phyloP scores from a whole-genome alignment of 108 stramenopile genomes.

The Mayamaea pseudoterrestris region DNA sequence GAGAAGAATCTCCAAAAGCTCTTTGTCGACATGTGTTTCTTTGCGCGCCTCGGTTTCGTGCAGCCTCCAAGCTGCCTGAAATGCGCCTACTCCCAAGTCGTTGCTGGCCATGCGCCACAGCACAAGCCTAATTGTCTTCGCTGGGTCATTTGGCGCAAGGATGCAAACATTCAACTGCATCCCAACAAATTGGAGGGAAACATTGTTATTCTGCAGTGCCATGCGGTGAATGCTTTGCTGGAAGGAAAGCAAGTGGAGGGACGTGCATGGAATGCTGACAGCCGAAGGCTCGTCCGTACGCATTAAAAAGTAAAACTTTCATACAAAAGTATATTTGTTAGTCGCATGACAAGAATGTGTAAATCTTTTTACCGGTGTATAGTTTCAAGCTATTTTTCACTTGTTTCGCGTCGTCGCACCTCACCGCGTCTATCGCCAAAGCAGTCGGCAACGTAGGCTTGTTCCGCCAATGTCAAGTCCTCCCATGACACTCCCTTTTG shows the following conservation, averaged over 20 bases:
- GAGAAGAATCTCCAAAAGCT: conserved; percentile 20
- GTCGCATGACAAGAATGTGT: background rate
- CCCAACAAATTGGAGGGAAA: conserved; percentile 41
- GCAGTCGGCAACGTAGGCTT: background rate
- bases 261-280: conserved; percentile 21
- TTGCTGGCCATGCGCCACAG: conserved; percentile 6
- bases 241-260: conserved; percentile 30
- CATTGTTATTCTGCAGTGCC: conserved; percentile 41
- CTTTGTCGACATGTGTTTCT: conserved; percentile 64
- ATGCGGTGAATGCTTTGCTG: conserved; percentile 35
- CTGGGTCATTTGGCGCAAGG: conserved; percentile 42
- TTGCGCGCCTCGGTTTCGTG: conserved; percentile 63
- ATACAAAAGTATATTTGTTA: too few species aligned
- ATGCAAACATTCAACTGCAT: conserved; percentile 48
- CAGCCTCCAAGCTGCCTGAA: conserved; percentile 64
- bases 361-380: background rate
- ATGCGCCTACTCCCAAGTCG: conserved; percentile 37
- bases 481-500: too few species aligned
- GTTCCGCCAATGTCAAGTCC: too few species aligned
- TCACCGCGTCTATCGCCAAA: conserved; percentile 3
- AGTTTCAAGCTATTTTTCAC: background rate
- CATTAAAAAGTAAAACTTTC: too few species aligned
- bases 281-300: too few species aligned
- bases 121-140: conserved; percentile 7
- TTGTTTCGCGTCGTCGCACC: background rate